These are phyloP conservation scores for Hypoxylon sp. DNA, from an alignment of 2,329 filamentous ascomycete genomes.

Conservation along the genomic window DNA sequence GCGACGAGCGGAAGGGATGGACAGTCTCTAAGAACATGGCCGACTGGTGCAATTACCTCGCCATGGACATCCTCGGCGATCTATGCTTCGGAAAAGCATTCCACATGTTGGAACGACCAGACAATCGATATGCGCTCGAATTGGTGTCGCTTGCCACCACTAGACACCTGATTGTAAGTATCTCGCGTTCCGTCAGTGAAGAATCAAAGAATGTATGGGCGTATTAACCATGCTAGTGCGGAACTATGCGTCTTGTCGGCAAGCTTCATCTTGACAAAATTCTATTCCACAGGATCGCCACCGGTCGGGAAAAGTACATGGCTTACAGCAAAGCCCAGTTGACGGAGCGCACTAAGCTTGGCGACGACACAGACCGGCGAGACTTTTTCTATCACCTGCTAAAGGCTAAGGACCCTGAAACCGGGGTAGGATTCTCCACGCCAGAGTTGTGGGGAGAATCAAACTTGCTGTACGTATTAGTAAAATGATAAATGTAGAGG, in stretches of 20 bases:
- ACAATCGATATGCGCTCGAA: constrained; percentile 75
- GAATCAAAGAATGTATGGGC: neutral
- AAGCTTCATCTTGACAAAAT: constrained; percentile 75
- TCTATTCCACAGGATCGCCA: constrained; percentile 75
- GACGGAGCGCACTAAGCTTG: constrained; percentile 73
- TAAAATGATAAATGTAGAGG: neutral
- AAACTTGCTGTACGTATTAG: constrained; percentile 68
- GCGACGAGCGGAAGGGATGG: constrained; percentile 68
- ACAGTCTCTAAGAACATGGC: constrained; percentile 70
- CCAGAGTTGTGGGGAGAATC: constrained; percentile 78
- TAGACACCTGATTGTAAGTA: constrained; percentile 74
- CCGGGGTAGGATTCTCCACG: constrained; percentile 73
- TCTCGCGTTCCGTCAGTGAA: neutral
- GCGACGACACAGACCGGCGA: constrained; percentile 74
- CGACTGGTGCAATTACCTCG: constrained; percentile 71
- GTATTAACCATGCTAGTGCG: constrained; percentile 63
- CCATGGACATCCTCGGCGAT: constrained; percentile 73
- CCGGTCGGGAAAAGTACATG: constrained; percentile 77
- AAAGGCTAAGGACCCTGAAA: constrained; percentile 78
- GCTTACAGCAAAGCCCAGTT: constrained; percentile 76
- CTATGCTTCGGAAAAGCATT: constrained; percentile 72
- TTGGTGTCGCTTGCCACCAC: constrained; percentile 76
- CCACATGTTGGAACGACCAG: constrained; percentile 69
- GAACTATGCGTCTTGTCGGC: constrained; percentile 77
- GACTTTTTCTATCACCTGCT: constrained; percentile 84